Base-by-base conservation (phyloP, 345 rosid species). In the Acer campestre region DNA sequence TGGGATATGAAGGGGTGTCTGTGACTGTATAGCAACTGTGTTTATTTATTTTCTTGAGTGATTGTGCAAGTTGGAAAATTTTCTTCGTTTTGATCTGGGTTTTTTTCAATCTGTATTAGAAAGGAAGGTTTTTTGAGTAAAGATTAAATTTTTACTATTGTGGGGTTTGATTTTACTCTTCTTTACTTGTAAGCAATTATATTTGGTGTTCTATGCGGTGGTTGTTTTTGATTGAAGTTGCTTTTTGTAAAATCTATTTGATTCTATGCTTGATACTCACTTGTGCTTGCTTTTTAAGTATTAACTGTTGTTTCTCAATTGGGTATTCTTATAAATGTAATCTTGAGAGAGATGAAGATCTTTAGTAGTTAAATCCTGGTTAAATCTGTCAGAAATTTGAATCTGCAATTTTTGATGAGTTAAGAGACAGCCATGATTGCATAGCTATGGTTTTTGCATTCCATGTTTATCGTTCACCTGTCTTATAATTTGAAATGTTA, bases 31-130 rank as follows among this genome's bases (percentile, higher is more conserved):
- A 1, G n/a, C 16, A 46, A 42, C 6, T 17, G 49, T 17, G 2
- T 68, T 68, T 68, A 1, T 64, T 10, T 0, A 27, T 35, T 35
- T 35, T 35, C 3, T 11, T 22, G 53, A 6, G 29, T 20, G 31
- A 12, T 61, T 73, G n/a, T 46, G 42, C 25, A 66, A 35, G 4
- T 66, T 65, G 9, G 29, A 3, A 9, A 48, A 31, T 11, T 27
- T 75, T 51, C 27, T 20, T 25, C 10, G 8, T 42, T 74, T 74
- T 48, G 46, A 75, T 20, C 29, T 51, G 63, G 63, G 71, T 31
- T 64, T 42, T 65, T 25, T 42, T 31, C 22, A 6, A 22, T n/a
- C 22, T 14, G 23, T 20, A 10, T 59, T 20, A 20, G 63, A 59
- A 59, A 20, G 13, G 10, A n/a, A 20, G 63, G 1, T 9, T 18